phyloP scores from a whole-genome alignment of 257 asterid genomes.

The Perilla frutescens region DNA sequence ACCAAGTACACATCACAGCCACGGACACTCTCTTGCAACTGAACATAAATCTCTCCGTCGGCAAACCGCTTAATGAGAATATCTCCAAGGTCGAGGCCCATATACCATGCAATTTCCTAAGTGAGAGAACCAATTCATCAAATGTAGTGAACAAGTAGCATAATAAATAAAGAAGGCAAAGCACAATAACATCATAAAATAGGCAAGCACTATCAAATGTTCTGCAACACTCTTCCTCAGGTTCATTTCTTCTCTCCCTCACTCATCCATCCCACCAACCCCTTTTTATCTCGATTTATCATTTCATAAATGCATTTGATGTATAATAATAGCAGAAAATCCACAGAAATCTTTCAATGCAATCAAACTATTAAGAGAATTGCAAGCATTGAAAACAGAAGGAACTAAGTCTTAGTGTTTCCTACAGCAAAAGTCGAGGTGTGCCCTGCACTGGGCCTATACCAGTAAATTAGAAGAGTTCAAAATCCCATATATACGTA shows the following conservation, averaged over 20 bases:
- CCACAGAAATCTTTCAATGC: constrained; percentile 2
- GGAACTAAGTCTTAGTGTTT: too few species aligned
- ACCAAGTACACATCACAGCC: constrained; percentile 87
- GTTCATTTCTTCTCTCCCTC: constrained; percentile 3
- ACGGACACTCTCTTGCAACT: constrained; percentile 94
- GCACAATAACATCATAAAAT: constrained; percentile 14
- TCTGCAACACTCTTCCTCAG: not conserved
- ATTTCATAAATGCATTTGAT: not conserved
- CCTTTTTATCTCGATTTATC: not conserved
- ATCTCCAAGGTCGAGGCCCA: constrained; percentile 86
- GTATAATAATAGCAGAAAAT: not conserved
- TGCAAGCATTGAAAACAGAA: not conserved
- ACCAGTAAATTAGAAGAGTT: not conserved
- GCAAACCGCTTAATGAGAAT: constrained; percentile 77
- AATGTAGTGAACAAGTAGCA: constrained; percentile 23
- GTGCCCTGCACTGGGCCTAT: not conserved
- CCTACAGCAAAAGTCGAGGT: too few species aligned
- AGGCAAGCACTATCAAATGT: constrained; percentile 13
- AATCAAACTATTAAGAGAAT: constrained; percentile 3
- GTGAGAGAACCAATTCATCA: constrained; percentile 20
- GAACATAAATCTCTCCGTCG: constrained; percentile 93
- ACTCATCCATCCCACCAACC: not conserved
- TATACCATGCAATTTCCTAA: constrained; percentile 92
- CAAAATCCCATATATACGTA: not conserved
- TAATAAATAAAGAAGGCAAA: not conserved